Base-by-base conservation (phyloP, 306 rosid species). In the Cicer cuneatum region DNA sequence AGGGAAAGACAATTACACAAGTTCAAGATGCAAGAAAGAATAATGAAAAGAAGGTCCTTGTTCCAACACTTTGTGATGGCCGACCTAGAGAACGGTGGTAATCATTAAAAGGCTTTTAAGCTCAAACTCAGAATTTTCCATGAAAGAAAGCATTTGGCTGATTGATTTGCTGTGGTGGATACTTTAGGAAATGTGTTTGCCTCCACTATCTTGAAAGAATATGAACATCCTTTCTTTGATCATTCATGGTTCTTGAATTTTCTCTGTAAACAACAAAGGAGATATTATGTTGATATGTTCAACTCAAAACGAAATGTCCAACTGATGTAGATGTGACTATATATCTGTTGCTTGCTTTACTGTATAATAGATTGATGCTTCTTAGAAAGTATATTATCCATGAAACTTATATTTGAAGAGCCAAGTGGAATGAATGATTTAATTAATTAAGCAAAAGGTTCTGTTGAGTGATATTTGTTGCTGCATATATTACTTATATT, bases 61-160 rank as follows among this genome's bases (percentile, higher is more conserved):
- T 12, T 72, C 89, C 90, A 6, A 76, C 74, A 45, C 18, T 84
- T 21, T 91, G 86, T 1, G 91, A 89, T 53, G 96, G 95, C 49
- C 80, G 75, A 42, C 89, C 91, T 13, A 85, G 96, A 84, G 98
- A 90, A 64, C 86, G 83, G 67, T 93, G 98, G 98, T 93, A 84
- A 82, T 52, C 58, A 66, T 52, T 33, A 66, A 45, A 59, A 6
- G 60, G 42, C 66, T 40, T 64, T 59, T 29, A 51, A 54, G 80
- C 58, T 60, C 49, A 33, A 43, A 80, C 37, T 75, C 71, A 9
- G 19, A 16, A 16, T 68, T 66, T 68, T 62, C 53, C 37, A 40
- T 19, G 62, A 41, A 39, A 66, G 40, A 82, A 59, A 42, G 47
- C 35, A 72, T 46, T 76, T 69, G 53, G 73, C 80, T 38, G 67